Evolutionary conservation across 768 basidiomycete genomes (phyloP).

Genomic region (Calvatia gigantea): DNA sequence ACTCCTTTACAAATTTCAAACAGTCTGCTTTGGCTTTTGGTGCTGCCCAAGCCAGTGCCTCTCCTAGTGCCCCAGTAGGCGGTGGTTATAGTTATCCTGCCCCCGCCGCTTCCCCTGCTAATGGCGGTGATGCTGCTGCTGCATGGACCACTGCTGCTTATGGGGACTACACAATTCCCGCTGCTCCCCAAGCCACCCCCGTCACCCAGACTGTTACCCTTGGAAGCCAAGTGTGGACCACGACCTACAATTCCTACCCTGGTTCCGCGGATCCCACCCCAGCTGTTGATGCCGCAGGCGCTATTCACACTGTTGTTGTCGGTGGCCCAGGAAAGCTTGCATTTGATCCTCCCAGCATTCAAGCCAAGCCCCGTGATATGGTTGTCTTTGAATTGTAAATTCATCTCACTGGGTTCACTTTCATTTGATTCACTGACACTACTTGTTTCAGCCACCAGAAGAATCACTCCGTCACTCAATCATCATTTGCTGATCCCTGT

Average conservation of each 20-base stretch:
- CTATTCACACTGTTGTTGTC: conserved; percentile 51
- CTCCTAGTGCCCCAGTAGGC: conserved; percentile 26
- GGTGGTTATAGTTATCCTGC: no score
- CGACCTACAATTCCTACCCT: conserved; percentile 54
- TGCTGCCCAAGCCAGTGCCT: conserved; percentile 41
- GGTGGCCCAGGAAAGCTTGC: conserved; percentile 45
- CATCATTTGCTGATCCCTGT: conserved; percentile 60
- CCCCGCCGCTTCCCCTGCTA: conserved; percentile 18
- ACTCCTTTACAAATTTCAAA: conserved; percentile 63
- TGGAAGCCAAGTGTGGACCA: conserved; percentile 44
- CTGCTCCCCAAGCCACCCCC: conserved; percentile 37
- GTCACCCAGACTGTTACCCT: conserved; percentile 50
- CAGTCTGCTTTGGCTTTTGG: conserved; percentile 52
- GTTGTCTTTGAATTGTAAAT: conserved; percentile 61
- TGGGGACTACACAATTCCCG: conserved; percentile 48
- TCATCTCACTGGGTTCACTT: background rate
- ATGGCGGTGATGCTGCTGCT: conserved; percentile 5
- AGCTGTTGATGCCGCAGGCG: conserved; percentile 39
- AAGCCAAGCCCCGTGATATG: conserved; percentile 49
- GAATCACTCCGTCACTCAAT: conserved; percentile 68
- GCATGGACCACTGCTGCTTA: conserved; percentile 42
- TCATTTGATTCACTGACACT: conserved; percentile 7
- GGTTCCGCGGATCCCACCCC: conserved; percentile 54
- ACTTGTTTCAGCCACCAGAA: conserved; percentile 45
- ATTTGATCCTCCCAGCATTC: conserved; percentile 48